These are phyloP conservation scores for Effrenium voratum DNA, from an alignment of 73 alveolate species.

Conservation along the genomic window DNA sequence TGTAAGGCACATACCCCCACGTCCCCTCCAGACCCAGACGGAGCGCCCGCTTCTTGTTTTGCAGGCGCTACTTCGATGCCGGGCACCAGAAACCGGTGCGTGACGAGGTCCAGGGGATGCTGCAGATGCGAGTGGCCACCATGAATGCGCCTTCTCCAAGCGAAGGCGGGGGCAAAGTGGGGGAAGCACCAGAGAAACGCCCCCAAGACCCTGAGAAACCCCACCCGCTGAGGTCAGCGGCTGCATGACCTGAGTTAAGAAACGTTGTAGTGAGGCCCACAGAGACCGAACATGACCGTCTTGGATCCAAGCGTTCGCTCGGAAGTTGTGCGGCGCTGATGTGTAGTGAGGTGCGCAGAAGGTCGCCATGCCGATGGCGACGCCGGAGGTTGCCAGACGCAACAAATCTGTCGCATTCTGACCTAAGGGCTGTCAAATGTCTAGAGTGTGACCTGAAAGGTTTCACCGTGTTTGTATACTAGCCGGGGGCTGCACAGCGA, in stretches of 20 bases:
- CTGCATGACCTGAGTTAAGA: no score
- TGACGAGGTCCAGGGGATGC: slow-evolving; percentile 47
- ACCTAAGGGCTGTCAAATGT: no score
- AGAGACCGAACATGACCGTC: no score
- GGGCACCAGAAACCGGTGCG: slow-evolving; percentile 62
- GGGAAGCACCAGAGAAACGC: no score
- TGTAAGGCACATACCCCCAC: no score
- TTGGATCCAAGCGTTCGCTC: no score
- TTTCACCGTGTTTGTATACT: background rate
- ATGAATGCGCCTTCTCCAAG: background rate
- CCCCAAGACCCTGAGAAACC: no score
- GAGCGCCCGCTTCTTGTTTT: background rate
- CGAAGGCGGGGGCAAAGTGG: background rate
- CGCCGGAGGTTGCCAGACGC: background rate
- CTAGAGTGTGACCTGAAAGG: slow-evolving; percentile 14
- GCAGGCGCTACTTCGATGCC: slow-evolving; percentile 61
- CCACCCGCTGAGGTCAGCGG: no score
- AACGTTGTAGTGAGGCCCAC: no score
- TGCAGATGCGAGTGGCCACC: slow-evolving; percentile 36
- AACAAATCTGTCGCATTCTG: slow-evolving; percentile 42
- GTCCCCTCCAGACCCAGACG: background rate
- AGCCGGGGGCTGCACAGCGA: slow-evolving; percentile 32
- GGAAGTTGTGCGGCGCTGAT: no score
- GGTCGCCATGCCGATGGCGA: no score
- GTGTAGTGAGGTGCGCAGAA: no score